Conservation (phyloP, 108 stramenopile genomes). For the Bacterosira constricta region DNA sequence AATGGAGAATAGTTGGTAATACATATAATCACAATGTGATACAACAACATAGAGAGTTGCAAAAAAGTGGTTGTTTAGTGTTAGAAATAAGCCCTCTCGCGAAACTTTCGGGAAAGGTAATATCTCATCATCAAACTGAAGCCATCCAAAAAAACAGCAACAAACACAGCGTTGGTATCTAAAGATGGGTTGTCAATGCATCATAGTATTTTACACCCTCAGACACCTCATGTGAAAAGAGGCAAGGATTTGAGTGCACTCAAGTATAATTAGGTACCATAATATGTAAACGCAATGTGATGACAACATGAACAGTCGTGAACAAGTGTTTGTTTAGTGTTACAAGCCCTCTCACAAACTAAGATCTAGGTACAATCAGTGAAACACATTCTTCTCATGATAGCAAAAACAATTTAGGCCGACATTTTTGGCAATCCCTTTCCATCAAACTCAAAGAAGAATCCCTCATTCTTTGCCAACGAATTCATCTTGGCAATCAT, state of each 20-base stretch:
- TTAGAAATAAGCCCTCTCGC: too few species aligned
- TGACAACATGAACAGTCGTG: neutral
- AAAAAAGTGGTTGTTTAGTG: too few species aligned
- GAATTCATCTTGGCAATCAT: conserved; percentile 80
- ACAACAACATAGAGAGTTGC: too few species aligned
- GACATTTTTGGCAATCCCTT: conserved; percentile 74
- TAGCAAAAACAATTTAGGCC: conserved; percentile 39
- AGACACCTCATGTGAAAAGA: neutral
- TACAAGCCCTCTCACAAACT: neutral
- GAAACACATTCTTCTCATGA: neutral
- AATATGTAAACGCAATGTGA: neutral
- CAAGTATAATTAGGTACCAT: neutral
- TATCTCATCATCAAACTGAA: too few species aligned
- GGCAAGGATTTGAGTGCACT: neutral
- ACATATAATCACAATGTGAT: too few species aligned
- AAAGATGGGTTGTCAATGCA: too few species aligned
- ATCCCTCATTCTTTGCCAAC: conserved; percentile 73
- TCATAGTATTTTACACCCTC: too few species aligned
- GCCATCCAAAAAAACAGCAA: too few species aligned
- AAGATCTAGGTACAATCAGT: neutral
- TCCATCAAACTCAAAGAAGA: conserved; percentile 80
- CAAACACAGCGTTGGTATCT: too few species aligned
- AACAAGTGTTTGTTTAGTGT: conserved; percentile 8
- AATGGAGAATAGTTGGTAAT: too few species aligned
- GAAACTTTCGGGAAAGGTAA: too few species aligned